phyloP scores from a whole-genome alignment of 1,284 basidiomycete genomes.

The Boletus mariae region DNA sequence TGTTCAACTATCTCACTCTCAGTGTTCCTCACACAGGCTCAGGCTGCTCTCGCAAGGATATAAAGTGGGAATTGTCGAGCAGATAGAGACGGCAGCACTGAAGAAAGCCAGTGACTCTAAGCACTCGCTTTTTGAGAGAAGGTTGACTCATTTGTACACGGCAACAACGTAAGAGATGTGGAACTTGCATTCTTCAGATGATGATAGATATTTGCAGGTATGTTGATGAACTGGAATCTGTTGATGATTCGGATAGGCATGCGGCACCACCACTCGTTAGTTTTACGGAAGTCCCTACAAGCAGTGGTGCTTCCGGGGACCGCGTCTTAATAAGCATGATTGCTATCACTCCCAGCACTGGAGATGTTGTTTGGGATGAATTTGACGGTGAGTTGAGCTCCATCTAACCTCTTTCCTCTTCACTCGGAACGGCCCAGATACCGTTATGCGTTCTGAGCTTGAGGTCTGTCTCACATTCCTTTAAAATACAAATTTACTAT shows the following conservation, averaged over 20 bases:
- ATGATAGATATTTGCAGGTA: slow-evolving; percentile 43
- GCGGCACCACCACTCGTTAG: slow-evolving; percentile 63
- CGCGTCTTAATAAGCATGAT: slow-evolving; percentile 71
- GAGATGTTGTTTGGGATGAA: slow-evolving; percentile 90
- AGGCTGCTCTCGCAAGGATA: slow-evolving; percentile 85
- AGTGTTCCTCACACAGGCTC: background rate
- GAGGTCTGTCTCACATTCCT: slow-evolving; percentile 47
- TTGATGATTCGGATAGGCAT: slow-evolving; percentile 59
- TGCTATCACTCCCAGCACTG: slow-evolving; percentile 81
- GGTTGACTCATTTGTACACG: slow-evolving; percentile 82
- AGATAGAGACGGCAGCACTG: slow-evolving; percentile 91
- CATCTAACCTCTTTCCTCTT: slow-evolving; percentile 10
- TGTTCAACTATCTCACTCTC: background rate
- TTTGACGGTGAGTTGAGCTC: slow-evolving; percentile 60
- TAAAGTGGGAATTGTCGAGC: slow-evolving; percentile 90
- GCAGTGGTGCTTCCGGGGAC: slow-evolving; percentile 47
- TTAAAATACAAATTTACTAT: background rate
- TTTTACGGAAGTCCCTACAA: slow-evolving; percentile 61
- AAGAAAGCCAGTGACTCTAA: slow-evolving; percentile 88
- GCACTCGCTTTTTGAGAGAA: slow-evolving; percentile 78
- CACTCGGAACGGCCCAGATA: slow-evolving; percentile 46
- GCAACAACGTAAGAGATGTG: slow-evolving; percentile 69
- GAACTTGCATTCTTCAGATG: background rate
- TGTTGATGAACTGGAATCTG: slow-evolving; percentile 69
- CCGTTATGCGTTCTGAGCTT: slow-evolving; percentile 81